Percentiles rank a stretch among this genome's conserved stretches.
Evolutionary conservation across 495 filamentous ascomycete species (phyloP).

Genomic region (Schizothecium vesticola): DNA sequence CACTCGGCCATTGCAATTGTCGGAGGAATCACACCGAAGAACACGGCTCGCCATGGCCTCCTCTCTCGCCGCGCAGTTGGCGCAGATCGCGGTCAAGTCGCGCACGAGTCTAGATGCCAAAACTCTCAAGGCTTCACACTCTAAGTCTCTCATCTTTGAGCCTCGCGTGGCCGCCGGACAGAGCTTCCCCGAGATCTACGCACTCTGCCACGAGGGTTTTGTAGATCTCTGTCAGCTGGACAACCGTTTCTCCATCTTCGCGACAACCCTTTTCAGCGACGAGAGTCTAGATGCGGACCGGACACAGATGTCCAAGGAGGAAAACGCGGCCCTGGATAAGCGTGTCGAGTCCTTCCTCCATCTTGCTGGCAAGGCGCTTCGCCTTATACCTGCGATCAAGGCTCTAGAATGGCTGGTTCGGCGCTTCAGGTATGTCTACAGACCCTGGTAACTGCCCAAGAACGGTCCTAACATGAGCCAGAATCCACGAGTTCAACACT

Average conservation of each 20-base stretch:
- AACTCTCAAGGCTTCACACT: constrained; percentile 80
- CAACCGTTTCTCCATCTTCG: constrained; percentile 62
- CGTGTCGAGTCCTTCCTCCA: constrained; percentile 76
- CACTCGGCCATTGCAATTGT: background rate
- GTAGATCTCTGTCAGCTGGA: constrained; percentile 86
- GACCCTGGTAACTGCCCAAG: background rate
- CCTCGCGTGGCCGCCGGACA: constrained; percentile 73
- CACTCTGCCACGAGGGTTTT: constrained; percentile 81
- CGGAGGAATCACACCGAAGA: background rate
- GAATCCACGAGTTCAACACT: constrained; percentile 88
- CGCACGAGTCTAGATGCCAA: constrained; percentile 80
- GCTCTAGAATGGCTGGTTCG: constrained; percentile 92
- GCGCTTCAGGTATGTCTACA: constrained; percentile 67
- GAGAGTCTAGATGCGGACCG: constrained; percentile 86
- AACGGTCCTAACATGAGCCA: constrained; percentile 40
- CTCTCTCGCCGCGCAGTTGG: constrained; percentile 72
- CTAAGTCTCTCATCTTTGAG: constrained; percentile 88
- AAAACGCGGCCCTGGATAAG: constrained; percentile 75
- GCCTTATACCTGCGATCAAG: constrained; percentile 79
- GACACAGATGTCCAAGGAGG: constrained; percentile 68
- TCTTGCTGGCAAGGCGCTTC: constrained; percentile 65
- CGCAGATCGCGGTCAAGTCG: constrained; percentile 71
- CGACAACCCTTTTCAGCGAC: constrained; percentile 74
- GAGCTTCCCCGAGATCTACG: constrained; percentile 80
- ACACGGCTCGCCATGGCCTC: constrained; percentile 54